Evolutionary conservation across 768 basidiomycete species (phyloP).

Genomic region (Tylopilus cervinicoccineus): DNA sequence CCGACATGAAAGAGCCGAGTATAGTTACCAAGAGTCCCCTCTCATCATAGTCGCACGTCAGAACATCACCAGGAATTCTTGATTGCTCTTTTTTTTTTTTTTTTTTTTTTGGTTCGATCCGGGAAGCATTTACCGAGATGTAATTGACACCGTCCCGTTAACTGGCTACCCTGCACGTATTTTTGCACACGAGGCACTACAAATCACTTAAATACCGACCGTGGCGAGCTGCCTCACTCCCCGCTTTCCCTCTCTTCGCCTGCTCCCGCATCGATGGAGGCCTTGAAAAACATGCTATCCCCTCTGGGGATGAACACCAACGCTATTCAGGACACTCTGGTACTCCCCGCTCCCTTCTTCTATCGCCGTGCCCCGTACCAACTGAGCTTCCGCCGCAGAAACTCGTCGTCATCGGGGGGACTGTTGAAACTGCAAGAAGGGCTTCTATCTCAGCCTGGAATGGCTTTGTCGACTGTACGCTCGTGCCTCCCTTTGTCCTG

Average conservation of each 20-base stretch:
- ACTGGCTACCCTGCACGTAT: slow-evolving; percentile 26
- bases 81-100: slow-evolving; percentile 12
- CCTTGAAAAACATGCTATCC: slow-evolving; percentile 66
- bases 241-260: slow-evolving; percentile 34
- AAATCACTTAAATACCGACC: slow-evolving; percentile 38
- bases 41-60: slow-evolving; percentile 17
- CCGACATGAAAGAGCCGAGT: slow-evolving; percentile 14
- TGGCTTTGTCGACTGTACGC: slow-evolving; percentile 78
- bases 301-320: slow-evolving; percentile 64
- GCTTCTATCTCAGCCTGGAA: slow-evolving; percentile 85
- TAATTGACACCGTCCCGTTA: slow-evolving; percentile 28
- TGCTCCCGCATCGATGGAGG: slow-evolving; percentile 49
- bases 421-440: slow-evolving; percentile 80
- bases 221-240: slow-evolving; percentile 25
- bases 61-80: slow-evolving; percentile 16
- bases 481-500: background rate
- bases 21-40: slow-evolving; percentile 15
- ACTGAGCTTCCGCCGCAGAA: slow-evolving; percentile 44
- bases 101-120: slow-evolving; percentile 7
- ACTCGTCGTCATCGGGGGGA: slow-evolving; percentile 87
- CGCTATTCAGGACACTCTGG: slow-evolving; percentile 77
- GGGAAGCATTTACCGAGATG: slow-evolving; percentile 30
- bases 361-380: background rate
- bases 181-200: slow-evolving; percentile 32
- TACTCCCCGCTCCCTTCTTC: slow-evolving; percentile 30